Base-by-base conservation (phyloP, 108 stramenopile genomes). In the Parietichytrium sp. region DNA sequence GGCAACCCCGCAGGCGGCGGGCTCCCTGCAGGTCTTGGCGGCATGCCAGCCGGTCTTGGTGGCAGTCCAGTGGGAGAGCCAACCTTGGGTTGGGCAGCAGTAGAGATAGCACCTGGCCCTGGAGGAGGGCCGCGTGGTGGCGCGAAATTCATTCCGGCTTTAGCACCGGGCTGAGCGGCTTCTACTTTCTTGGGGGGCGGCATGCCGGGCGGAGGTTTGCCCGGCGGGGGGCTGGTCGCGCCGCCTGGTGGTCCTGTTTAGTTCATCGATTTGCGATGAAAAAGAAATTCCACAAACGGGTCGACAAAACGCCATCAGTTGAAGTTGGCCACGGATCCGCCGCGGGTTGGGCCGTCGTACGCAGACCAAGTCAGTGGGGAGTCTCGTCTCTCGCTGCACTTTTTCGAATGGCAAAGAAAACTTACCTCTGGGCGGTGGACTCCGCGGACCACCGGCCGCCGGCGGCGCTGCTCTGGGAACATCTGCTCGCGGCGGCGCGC, bases 121-220 rank as follows among this genome's bases (percentile, higher is more conserved):
- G 49, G 16, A 50, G 49, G 49, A 50, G 49, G 42, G 42, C 61
- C 61, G 38, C 15, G 29, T 10, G 61, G 20, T 2, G 20, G 20
- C n/a, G 54, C 25, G 36, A 33, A 33, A 45, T 33, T 33, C 0
- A 25, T 45, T 38, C 61, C 61, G 36, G 36, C 45, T 8, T 33
- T 42, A n/a, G 61, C 61, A 6, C 61, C 61, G 6, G 61, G 38
- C 10, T 33, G 61, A 33, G 45, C 45, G 20, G 45, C 23, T 3
- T 72, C 45, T 7, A 42, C 38, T 27, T 2, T 72, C 20, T 72
- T 72, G 1, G 61, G 61, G 45, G 61, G 61, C 45, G 61, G 61
- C 10, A 72, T 42, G 10, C 61, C 61, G 36, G 61, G 61, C 12
- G 61, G 61, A 6, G 61, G 61, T 2, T 72, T 72, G 61, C 42